A percentile compares a stretch with the other conserved stretches of the same genome.
Conservation (phyloP, 2,329 filamentous ascomycete genomes). For the Endoconidiophora polonica region DNA sequence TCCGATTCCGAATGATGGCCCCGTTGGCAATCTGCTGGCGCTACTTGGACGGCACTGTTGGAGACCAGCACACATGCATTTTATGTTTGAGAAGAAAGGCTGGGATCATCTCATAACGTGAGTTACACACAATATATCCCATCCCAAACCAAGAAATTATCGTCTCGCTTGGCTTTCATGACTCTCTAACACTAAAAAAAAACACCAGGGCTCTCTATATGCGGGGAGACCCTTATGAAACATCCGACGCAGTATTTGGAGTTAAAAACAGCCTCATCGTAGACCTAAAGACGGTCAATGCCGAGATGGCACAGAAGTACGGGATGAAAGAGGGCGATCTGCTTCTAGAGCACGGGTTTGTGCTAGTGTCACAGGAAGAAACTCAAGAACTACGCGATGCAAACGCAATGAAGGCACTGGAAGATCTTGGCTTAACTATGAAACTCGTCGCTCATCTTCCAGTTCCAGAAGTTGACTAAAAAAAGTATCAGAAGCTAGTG, state of each 20-base stretch:
- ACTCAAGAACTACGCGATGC: slow-evolving; percentile 47
- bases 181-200: not conserved
- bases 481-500: no score
- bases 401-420: slow-evolving; percentile 47
- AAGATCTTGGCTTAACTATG: slow-evolving; percentile 48
- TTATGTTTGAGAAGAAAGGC: slow-evolving; percentile 70
- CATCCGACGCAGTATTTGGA: slow-evolving; percentile 70
- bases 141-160: not conserved
- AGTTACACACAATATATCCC: slow-evolving; percentile 20
- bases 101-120: slow-evolving; percentile 74
- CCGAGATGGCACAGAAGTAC: slow-evolving; percentile 41
- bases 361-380: slow-evolving; percentile 56
- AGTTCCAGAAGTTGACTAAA: slow-evolving; percentile 44
- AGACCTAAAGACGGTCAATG: slow-evolving; percentile 36
- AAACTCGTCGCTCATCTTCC: slow-evolving; percentile 63
- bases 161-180: not conserved
- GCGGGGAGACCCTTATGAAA: slow-evolving; percentile 64
- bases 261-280: slow-evolving; percentile 69
- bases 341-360: slow-evolving; percentile 57
- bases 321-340: slow-evolving; percentile 45
- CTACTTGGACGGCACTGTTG: slow-evolving; percentile 57
- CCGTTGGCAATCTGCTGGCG: slow-evolving; percentile 56
- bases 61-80: slow-evolving; percentile 66
- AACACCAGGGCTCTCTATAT: slow-evolving; percentile 52
- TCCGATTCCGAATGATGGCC: slow-evolving; percentile 69